phyloP scores from a whole-genome alignment of 2,329 filamentous ascomycete species.

The Colletotrichum aenigma region DNA sequence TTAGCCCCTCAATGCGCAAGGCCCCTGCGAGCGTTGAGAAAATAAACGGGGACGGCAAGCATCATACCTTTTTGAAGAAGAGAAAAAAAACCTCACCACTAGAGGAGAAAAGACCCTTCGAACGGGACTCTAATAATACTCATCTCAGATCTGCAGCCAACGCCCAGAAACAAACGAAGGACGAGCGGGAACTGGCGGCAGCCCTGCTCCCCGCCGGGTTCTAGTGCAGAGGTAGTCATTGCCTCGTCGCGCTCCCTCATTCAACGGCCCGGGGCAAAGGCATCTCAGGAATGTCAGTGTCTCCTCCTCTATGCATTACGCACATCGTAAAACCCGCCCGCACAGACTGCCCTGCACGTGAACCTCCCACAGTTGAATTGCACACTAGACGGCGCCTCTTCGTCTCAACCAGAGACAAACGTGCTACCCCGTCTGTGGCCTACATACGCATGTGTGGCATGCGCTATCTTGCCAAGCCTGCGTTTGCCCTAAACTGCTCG shows the following conservation, averaged over 20 bases:
- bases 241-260: neutral
- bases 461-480: neutral
- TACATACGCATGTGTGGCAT: neutral
- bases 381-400: neutral
- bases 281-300: neutral
- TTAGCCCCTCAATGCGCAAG: neutral
- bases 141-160: neutral
- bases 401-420: neutral
- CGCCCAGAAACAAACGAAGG: neutral
- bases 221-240: neutral
- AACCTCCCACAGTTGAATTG: neutral
- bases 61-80: neutral
- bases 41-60: neutral
- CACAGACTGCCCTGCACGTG: neutral
- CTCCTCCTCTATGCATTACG: neutral
- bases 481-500: neutral
- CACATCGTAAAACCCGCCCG: neutral
- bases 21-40: neutral
- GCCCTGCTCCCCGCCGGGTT: neutral
- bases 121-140: neutral
- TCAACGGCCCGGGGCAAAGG: neutral
- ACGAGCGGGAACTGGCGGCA: neutral
- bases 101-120: neutral
- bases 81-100: neutral
- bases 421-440: neutral